phyloP scores from a whole-genome alignment of 2,329 filamentous ascomycete genomes.

The Dothidotthia symphoricarpi region DNA sequence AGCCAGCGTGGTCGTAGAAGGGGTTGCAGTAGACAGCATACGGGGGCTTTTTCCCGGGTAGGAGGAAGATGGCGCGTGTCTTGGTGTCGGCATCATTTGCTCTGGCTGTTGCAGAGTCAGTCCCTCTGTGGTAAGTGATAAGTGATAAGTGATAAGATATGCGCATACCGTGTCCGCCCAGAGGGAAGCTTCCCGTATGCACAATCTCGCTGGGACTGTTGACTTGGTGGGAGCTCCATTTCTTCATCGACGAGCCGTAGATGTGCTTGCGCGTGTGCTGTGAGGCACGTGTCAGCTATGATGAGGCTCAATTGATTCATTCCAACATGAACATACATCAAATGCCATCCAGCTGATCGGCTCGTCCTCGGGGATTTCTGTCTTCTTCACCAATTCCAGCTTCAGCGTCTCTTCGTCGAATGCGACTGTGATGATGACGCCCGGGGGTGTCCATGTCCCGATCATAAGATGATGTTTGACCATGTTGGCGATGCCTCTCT shows the following conservation, averaged over 20 bases:
- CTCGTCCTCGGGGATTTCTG: conserved; percentile 76
- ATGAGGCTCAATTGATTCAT: background rate
- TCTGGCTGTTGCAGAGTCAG: conserved; percentile 55
- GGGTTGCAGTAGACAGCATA: conserved; percentile 86
- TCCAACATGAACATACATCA: conserved; percentile 57
- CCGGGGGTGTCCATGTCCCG: conserved; percentile 86
- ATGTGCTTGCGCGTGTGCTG: conserved; percentile 80
- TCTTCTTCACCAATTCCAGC: conserved; percentile 73
- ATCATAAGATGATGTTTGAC: conserved; percentile 92
- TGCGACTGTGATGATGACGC: conserved; percentile 83
- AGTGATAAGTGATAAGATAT: too few species aligned
- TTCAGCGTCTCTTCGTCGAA: conserved; percentile 81
- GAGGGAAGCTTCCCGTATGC: conserved; percentile 68
- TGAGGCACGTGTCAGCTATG: conserved; percentile 14
- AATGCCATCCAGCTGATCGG: conserved; percentile 95
- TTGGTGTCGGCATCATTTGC: conserved; percentile 70
- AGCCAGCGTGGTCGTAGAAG: conserved; percentile 82
- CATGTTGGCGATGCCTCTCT: conserved; percentile 15
- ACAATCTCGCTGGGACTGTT: conserved; percentile 72
- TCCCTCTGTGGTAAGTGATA: too few species aligned
- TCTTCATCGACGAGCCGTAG: conserved; percentile 90
- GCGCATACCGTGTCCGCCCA: conserved; percentile 71
- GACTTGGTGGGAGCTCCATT: conserved; percentile 81
- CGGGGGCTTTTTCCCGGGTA: conserved; percentile 73
- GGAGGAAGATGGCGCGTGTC: conserved; percentile 84